These are phyloP conservation scores for Dryas integrifolia DNA, from an alignment of 331 rosid species.

Conservation along the genomic window DNA sequence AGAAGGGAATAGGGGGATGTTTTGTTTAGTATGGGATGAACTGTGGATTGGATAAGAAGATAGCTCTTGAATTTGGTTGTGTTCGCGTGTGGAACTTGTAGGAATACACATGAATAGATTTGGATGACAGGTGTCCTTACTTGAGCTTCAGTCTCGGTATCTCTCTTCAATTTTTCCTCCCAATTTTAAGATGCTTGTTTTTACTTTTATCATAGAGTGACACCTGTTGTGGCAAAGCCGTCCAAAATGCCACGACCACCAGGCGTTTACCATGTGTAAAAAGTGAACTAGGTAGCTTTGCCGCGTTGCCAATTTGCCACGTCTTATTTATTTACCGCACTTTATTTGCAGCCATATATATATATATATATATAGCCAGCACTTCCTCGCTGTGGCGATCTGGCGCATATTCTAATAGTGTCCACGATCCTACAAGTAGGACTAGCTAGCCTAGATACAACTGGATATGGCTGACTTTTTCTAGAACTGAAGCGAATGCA, in stretches of 20 bases:
- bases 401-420: background rate
- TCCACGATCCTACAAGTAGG: background rate
- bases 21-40: background rate
- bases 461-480: background rate
- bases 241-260: constrained; percentile 7
- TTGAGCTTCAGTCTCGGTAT: background rate
- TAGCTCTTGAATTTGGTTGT: background rate
- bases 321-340: background rate
- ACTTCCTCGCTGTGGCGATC: background rate
- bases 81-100: background rate
- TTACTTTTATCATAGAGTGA: background rate
- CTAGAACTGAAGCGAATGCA: background rate
- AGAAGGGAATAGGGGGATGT: background rate
- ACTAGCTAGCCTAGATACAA: background rate
- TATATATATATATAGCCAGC: no score
- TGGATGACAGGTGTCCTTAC: background rate
- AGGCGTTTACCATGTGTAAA: background rate
- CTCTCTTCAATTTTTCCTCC: no score
- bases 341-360: no score
- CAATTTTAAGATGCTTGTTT: no score
- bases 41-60: constrained; percentile 14
- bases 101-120: background rate
- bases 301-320: background rate
- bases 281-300: background rate
- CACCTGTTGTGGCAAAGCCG: background rate